phyloP scores from a whole-genome alignment of 495 filamentous ascomycete genomes.

The Thozetella sp. region DNA sequence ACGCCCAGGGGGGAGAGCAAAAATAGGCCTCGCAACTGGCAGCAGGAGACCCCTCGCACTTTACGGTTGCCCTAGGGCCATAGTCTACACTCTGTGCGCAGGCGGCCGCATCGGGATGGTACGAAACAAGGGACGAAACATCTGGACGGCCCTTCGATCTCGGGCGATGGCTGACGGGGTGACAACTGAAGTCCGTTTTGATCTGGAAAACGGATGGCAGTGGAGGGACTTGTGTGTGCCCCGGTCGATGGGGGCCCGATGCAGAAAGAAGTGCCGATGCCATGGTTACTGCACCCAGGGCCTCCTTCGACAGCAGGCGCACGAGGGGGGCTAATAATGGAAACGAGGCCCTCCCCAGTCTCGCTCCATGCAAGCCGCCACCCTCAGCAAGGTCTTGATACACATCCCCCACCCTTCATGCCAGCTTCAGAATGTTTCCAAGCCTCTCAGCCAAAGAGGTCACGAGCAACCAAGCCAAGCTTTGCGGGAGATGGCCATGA shows the following conservation, averaged over 20 bases:
- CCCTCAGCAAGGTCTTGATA: background rate
- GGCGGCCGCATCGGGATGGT: no score
- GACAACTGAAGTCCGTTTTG: background rate
- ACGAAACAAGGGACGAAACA: conserved; percentile 2
- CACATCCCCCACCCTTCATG: background rate
- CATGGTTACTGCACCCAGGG: background rate
- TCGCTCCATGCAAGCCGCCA: no score
- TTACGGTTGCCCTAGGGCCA: no score
- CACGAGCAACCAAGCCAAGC: background rate
- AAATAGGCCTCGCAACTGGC: no score
- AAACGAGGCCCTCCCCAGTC: no score
- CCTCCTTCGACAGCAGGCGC: no score
- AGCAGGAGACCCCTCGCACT: background rate
- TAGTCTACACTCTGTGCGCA: no score
- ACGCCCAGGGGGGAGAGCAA: no score
- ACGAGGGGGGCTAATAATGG: no score
- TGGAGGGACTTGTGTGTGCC: background rate
- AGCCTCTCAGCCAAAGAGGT: background rate
- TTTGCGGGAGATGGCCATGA: background rate
- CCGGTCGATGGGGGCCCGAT: background rate
- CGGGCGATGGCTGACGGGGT: background rate
- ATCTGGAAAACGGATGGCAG: background rate
- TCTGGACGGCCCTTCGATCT: background rate
- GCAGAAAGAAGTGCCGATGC: background rate
- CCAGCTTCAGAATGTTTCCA: background rate